Evolutionary conservation across 257 asterid species (phyloP), one percentile per base, ranked within the genome.

Genomic region (Perilla frutescens): DNA sequence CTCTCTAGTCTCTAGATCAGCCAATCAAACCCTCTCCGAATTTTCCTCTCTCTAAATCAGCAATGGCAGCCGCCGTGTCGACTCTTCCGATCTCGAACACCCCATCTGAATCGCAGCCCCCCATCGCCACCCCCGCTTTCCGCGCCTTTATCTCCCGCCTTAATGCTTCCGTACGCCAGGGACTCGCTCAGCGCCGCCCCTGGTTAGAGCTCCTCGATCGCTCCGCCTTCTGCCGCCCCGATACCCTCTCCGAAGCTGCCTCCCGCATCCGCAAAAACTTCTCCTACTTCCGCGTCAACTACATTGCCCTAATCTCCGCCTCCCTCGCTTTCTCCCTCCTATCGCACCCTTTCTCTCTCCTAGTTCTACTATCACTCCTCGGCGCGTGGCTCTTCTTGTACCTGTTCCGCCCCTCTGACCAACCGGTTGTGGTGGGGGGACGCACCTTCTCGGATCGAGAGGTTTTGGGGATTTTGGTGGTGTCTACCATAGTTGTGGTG

Each of bases 171-270:
- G 32, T 87, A 79, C 89, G 93, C 76, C 90, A 80, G 56, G 90
- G 90, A 73, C 74, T 89, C 79, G 73, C 97, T 39, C 96, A 86
- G 76, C 96, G 97, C 72, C 96, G 98, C 60, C 98, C 97, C 34
- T 93, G 97, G 97, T 66, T 74, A 15, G 98, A 93, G 64, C 96
- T 93, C 56, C 41, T 91, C 48, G 98, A 93, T 50, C 96, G 97
- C 39, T 64, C 96, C 71, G 86, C 98, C 81, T 89, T 91, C 83
- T 50, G 96, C 76, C 96, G 97, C 15, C 98, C 98, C 2, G 97
- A 93, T 8, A 77, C 88, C 81, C 83, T 93, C 74, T 31, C 97
- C 75, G 98, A 93, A 13, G 96, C 98, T 73, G 92, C 91, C 67
- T 86, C 98, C 0, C 97, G 97, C 74, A 73, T 93, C 80, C 82